Evolutionary conservation across 108 stramenopile genomes (phyloP).

Genomic region (Cyclotella kingstonii): DNA sequence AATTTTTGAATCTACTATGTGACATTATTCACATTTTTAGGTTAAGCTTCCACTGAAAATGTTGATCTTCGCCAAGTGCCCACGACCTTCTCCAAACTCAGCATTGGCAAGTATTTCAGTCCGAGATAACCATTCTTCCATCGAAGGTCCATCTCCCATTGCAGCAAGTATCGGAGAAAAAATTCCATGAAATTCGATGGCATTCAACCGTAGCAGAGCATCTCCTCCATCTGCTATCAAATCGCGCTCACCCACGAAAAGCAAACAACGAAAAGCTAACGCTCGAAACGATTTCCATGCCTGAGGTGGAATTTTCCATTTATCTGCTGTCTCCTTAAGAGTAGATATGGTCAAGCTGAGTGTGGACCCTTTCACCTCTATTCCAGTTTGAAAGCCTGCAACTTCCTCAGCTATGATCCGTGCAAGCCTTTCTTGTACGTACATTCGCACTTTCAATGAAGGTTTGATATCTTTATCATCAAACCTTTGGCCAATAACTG

Average conservation of each 20-base stretch:
- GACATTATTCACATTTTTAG: no score
- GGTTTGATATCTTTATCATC: slow-evolving; percentile 53
- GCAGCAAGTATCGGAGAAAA: slow-evolving; percentile 80
- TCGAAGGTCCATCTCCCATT: slow-evolving; percentile 77
- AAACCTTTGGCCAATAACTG: neutral
- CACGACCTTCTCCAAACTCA: no score
- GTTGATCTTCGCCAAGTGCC: no score
- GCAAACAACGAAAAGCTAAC: slow-evolving; percentile 71
- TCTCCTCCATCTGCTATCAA: slow-evolving; percentile 74
- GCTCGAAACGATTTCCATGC: slow-evolving; percentile 82
- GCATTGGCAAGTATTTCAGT: slow-evolving; percentile 75
- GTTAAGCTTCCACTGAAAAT: no score
- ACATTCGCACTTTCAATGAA: slow-evolving; percentile 70
- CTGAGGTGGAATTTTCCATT: slow-evolving; percentile 79
- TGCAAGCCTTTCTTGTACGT: slow-evolving; percentile 81
- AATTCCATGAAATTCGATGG: slow-evolving; percentile 72
- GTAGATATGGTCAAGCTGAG: slow-evolving; percentile 65
- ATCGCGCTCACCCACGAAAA: slow-evolving; percentile 84
- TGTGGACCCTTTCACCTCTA: slow-evolving; percentile 69
- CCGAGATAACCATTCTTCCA: slow-evolving; percentile 75
- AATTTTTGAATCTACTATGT: no score
- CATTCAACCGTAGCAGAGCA: slow-evolving; percentile 66
- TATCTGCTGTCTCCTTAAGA: slow-evolving; percentile 62
- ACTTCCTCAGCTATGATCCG: slow-evolving; percentile 85
- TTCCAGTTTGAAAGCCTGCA: slow-evolving; percentile 69